Base-by-base conservation (phyloP, 176 grass and related monocot species). In the Aegilops longissima region DNA sequence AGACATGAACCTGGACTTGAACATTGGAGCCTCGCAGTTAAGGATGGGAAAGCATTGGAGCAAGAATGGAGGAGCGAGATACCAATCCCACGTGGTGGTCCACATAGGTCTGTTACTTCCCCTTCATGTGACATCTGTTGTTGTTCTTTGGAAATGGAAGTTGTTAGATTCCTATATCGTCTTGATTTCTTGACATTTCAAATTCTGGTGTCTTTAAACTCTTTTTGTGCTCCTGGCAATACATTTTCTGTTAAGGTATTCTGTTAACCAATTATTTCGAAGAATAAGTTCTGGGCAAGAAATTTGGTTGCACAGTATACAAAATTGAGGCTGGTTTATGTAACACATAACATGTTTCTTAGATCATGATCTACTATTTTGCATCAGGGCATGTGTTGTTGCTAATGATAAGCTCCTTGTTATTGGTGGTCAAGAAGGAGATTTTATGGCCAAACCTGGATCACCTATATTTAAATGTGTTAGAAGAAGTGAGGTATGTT, bases 391-490 rank as follows among this genome's bases (percentile, higher is more conserved):
- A 35, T 99, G 92, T 86, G 88, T 97, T 64, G 94, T 99, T 88
- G 97, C 97, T 80, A 99, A 97, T 83, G 90, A 99, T 90, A 88
- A 94, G 79, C 92, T 98, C 24, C 79, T 99, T 75, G 70, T 85
- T 79, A 99, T 99, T 73, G 97, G 97, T 87, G 97, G 97, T 62
- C 94, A 99, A 97, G 97, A 97, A 92, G 97, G 97, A 56, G 97
- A 99, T 89, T 99, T 93, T 88, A 99, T 99, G 97, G 97, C 97
- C 12, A 99, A 99, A 80, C 97, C 94, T 81, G 94, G 97, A 83
- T 99, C 97, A 40, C 97, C 94, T 71, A 99, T 97, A 84, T 99
- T 99, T 90, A 99, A 97, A 58, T 99, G 97, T 94, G 94, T 91
- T 51, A 89, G 90, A 90, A 92, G 97, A 93, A 86, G 82, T 78